Base-by-base conservation (phyloP, 1,139 yeast genomes). In the Hanseniaspora gamundiae region DNA sequence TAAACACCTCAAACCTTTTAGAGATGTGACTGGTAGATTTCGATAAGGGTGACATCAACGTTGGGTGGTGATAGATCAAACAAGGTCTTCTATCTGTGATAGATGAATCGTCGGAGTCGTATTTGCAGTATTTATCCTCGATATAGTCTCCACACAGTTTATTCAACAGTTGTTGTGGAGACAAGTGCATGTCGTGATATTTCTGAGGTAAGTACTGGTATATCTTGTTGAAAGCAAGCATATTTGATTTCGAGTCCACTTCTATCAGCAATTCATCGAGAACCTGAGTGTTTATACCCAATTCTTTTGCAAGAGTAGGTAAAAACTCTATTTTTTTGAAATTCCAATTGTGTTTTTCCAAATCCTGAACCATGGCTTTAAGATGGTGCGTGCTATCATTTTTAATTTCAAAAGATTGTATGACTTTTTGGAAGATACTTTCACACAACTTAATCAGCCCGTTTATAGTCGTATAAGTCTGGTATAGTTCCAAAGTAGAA, bases 401-500 rank as follows among this genome's bases (percentile, higher is more conserved):
- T 61, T 27, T 1, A 48, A 35, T n/a, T n/a, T n/a, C 26, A 29
- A 52, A 40, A 29, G 44, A 42, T n/a, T 27, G 30, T 1, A 67
- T 53, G 0, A 83, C 60, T 14, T 52, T 56, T 5, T 55, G 49
- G 42, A 86, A 69, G 48, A 87, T 51, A 1, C 66, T 65, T 55
- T 85, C 84, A 0, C 94, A 80, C 38, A 80, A 56, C 1, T 49
- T 48, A 70, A 86, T 80, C 48, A 88, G 75, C 60, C 88, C 95
- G 55, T 83, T 83, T 51, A 88, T 91, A 61, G 88, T 94, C 42
- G 94, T 94, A 60, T 83, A 91, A 22, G 95, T 94, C 68, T 86
- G 88, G 67, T 91, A 91, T 67, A 88, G 86, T 68, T 91, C 98
- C 70, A 96, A 82, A 45, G 96, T 87, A 55, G 98, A 88, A 71